A percentile compares a stretch with the other conserved stretches of the same genome.
Conservation (phyloP, 805 yeast species). For the Pichia rugopelliculosa region DNA sequence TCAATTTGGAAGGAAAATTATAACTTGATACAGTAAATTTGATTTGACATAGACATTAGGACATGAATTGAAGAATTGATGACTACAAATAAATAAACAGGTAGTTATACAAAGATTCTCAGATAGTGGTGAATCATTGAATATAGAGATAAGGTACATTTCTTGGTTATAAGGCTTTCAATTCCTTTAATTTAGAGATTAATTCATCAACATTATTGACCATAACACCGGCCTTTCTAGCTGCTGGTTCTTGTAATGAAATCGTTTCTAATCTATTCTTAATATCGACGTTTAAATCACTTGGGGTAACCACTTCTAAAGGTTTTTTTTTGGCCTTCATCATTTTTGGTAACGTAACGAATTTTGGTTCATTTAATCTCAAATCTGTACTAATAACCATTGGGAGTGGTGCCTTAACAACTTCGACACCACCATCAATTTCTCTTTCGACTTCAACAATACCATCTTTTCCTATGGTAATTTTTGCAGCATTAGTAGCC, state of each 20-base stretch:
- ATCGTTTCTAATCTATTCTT: conserved; percentile 58
- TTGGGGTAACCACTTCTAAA: conserved; percentile 53
- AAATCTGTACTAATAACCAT: conserved; percentile 86
- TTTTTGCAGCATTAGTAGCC: conserved; percentile 90
- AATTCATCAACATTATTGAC: conserved; percentile 80
- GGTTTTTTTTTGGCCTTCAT: conserved; percentile 99
- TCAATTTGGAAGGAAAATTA: too few species aligned
- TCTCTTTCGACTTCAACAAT: conserved; percentile 81
- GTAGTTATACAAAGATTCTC: not conserved
- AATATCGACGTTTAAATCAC: conserved; percentile 65
- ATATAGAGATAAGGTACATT: not conserved
- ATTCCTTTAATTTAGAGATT: conserved; percentile 66
- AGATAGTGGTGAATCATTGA: too few species aligned
- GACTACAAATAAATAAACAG: not conserved
- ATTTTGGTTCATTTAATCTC: conserved; percentile 90
- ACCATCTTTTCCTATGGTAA: conserved; percentile 42
- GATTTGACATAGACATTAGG: too few species aligned
- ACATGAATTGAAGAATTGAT: too few species aligned
- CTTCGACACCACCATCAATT: conserved; percentile 91
- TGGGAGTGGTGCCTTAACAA: conserved; percentile 71
- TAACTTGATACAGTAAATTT: too few species aligned
- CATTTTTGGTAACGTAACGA: conserved; percentile 90
- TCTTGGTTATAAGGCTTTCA: conserved; percentile 48
- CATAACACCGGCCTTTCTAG: conserved; percentile 73
- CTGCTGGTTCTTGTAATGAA: conserved; percentile 79